Percentiles rank a stretch among this genome's conserved stretches.
These are phyloP conservation scores for Solanum microdontum DNA, from an alignment of 257 asterid genomes.

Conservation along the genomic window DNA sequence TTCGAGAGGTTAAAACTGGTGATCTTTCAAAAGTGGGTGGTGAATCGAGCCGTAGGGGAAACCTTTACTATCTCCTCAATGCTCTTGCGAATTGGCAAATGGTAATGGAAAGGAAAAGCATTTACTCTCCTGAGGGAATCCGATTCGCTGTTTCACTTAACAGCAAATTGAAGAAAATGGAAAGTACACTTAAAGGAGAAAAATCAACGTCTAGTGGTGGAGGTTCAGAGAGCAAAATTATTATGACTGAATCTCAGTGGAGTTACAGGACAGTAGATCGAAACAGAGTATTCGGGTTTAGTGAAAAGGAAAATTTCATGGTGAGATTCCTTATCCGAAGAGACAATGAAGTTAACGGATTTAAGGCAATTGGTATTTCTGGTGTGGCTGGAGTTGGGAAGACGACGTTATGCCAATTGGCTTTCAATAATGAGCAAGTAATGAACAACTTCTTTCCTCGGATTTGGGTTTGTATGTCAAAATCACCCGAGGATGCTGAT, in stretches of 20 bases:
- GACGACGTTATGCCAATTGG: background rate
- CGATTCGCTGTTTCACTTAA: background rate
- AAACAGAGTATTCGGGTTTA: background rate
- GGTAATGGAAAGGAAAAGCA: background rate
- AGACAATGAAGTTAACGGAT: background rate
- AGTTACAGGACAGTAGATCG: background rate
- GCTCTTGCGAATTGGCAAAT: background rate
- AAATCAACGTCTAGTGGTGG: background rate
- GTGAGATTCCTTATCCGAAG: background rate
- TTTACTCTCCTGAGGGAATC: background rate
- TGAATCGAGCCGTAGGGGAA: background rate
- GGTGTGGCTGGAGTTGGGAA: background rate
- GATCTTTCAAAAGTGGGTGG: too few relatives aligned
- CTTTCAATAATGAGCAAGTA: background rate
- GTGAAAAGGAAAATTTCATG: background rate
- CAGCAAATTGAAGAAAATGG: too few relatives aligned
- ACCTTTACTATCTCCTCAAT: background rate
- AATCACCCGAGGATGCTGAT: background rate
- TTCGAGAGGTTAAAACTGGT: background rate
- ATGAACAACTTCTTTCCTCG: background rate
- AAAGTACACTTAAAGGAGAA: background rate
- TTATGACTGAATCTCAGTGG: background rate
- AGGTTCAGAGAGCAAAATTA: background rate
- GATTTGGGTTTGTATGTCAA: background rate
- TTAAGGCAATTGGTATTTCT: background rate